A percentile compares a stretch with the other conserved stretches of the same genome.
Evolutionary conservation across 495 filamentous ascomycete species (phyloP).

Genomic region (Trichoderma virens): DNA sequence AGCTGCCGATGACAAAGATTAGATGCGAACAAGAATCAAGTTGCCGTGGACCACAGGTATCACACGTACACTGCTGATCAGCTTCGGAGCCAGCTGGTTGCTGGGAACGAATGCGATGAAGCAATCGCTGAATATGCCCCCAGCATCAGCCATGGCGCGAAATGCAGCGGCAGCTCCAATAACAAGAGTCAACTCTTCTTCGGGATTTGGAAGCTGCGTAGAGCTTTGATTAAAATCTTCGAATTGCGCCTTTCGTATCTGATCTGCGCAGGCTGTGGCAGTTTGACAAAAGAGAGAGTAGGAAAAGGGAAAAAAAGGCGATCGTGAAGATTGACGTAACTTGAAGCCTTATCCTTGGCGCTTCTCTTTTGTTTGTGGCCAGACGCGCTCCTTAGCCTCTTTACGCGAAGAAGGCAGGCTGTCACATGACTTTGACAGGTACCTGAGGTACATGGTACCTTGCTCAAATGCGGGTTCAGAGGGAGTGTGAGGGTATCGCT

Average conservation of each 20-base stretch:
- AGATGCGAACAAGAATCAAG: background rate
- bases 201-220: background rate
- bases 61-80: conserved; percentile 33
- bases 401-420: conserved; percentile 10
- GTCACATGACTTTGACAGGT: conserved; percentile 7
- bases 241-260: background rate
- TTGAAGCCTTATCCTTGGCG: background rate
- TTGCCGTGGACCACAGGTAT: conserved; percentile 13
- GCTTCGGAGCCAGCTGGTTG: conserved; percentile 29
- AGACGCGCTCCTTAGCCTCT: conserved; percentile 6
- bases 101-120: conserved; percentile 38
- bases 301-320: no score
- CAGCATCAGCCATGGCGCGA: conserved; percentile 34
- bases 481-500: background rate
- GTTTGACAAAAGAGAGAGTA: background rate
- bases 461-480: background rate
- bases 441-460: background rate
- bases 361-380: background rate
- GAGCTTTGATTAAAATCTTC: background rate
- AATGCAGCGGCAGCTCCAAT: background rate
- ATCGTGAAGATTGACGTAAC: background rate
- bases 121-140: conserved; percentile 30
- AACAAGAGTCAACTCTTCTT: background rate
- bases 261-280: background rate
- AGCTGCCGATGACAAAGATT: conserved; percentile 34